Base-by-base conservation (phyloP, 2,329 filamentous ascomycete genomes). In the Zymoseptoria crescenta region DNA sequence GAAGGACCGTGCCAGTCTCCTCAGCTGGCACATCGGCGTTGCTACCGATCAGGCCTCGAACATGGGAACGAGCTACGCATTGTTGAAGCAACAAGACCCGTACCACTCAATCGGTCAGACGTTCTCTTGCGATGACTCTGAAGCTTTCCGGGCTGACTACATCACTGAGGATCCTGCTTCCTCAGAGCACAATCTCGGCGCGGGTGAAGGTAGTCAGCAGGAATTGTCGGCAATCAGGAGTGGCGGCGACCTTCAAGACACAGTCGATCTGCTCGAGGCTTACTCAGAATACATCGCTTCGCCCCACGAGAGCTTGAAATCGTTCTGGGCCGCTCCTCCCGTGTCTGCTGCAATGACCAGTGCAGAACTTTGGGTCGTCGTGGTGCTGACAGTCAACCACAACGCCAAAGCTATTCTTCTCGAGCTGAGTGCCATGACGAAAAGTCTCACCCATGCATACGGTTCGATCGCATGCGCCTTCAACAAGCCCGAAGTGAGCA, bases 51-150 rank as follows among this genome's bases (percentile, higher is more conserved):
- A 85, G 57, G 74, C 80, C 59, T 75, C 75, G 0, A 77, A 81
- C 0, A 59, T 63, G 1, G 62, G 72, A 20, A 74, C 78, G 0
- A 45, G 35, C 7, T 77, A 80, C 65, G 67, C 75, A 35, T 67
- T 76, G 5, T 77, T 85, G 66, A 75, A 75, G 59, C 60, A 68
- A 0, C 69, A 84, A 1, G 84, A 87, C 69, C 81, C 80, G 0
- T 86, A 86, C 70, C 84, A 86, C 71, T 83, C 83, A 0, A 78
- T 84, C 1, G 80, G 79, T 1, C 73, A 85, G 3, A 80, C 80
- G 1, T 76, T 87, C 51, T 86, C 86, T 72, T 86, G 84, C 74
- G 16, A 45, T 13, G 4, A 45, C 6, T 6, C 35, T n/a, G 2
- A 16, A 4, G 35, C 16, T 16, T 68, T 72, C 1, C 81, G 80